phyloP scores from a whole-genome alignment of 257 asterid species.

The Jacaranda copaia region DNA sequence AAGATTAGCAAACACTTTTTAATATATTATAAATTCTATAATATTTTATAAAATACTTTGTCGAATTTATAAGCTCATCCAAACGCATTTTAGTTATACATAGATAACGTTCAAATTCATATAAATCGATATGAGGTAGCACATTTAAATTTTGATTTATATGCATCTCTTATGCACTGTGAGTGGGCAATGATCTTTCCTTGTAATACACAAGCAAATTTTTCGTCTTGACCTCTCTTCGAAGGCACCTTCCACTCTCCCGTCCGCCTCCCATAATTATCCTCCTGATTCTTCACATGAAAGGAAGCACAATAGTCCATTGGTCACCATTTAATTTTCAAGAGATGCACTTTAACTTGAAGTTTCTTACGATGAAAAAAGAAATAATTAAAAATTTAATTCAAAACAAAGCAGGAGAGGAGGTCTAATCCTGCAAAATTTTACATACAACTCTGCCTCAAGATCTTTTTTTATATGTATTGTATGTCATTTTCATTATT shows the following conservation, averaged over 20 bases:
- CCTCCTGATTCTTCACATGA: not conserved
- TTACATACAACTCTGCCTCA: constrained; percentile 52
- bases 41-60: too few species aligned
- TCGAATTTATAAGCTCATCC: too few species aligned
- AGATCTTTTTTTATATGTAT: constrained; percentile 37
- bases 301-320: not conserved
- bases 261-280: constrained; percentile 14
- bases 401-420: constrained; percentile 24
- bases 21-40: too few species aligned
- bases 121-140: too few species aligned
- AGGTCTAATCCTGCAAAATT: constrained; percentile 73
- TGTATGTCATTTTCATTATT: constrained; percentile 33
- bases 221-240: constrained; percentile 25
- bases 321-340: not conserved
- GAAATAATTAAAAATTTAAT: constrained; percentile 23
- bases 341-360: constrained; percentile 15
- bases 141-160: too few species aligned
- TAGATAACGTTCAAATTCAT: too few species aligned
- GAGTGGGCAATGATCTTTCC: constrained; percentile 30
- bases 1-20: too few species aligned
- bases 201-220: constrained; percentile 42
- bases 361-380: constrained; percentile 3
- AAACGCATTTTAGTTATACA: too few species aligned
- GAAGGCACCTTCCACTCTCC: not conserved
- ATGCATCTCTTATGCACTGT: not conserved